Conservation (phyloP, 1,284 basidiomycete genomes). For the Tilletia caries region DNA sequence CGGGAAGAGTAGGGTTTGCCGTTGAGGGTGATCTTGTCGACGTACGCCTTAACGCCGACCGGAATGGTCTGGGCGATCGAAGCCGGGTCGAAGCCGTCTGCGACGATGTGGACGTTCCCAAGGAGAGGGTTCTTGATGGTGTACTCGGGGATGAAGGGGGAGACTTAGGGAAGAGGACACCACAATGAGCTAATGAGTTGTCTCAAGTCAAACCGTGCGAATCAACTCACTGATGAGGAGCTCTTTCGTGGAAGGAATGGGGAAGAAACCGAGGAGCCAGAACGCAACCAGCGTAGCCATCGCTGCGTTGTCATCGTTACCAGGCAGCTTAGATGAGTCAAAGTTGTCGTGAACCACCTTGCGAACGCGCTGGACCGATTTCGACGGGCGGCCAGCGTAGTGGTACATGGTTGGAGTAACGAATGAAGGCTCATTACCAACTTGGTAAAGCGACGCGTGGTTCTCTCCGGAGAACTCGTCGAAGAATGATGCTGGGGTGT, state of each 20-base stretch:
- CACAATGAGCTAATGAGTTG: too few relatives aligned
- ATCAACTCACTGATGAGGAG: slow-evolving; percentile 24
- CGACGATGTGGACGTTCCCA: slow-evolving; percentile 32
- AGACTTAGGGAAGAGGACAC: slow-evolving; percentile 23
- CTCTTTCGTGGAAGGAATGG: slow-evolving; percentile 58
- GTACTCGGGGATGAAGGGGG: slow-evolving; percentile 38
- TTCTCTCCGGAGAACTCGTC: slow-evolving; percentile 23
- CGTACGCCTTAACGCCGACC: slow-evolving; percentile 20
- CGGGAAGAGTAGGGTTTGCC: slow-evolving; percentile 18
- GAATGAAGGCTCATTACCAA: slow-evolving; percentile 46
- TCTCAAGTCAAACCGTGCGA: too few relatives aligned
- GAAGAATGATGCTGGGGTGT: too few relatives aligned
- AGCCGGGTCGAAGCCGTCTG: slow-evolving; percentile 27
- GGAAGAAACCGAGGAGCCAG: slow-evolving; percentile 63
- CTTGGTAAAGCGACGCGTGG: slow-evolving; percentile 27
- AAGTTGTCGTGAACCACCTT: slow-evolving; percentile 38
- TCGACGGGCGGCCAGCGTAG: slow-evolving; percentile 27
- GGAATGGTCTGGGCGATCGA: slow-evolving; percentile 16
- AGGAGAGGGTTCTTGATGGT: slow-evolving; percentile 36
- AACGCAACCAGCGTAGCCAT: slow-evolving; percentile 69
- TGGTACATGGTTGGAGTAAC: slow-evolving; percentile 43
- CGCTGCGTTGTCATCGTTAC: slow-evolving; percentile 64
- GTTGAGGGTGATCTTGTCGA: slow-evolving; percentile 22
- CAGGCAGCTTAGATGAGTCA: slow-evolving; percentile 33
- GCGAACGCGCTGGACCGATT: slow-evolving; percentile 28